Evolutionary conservation across 805 yeast species (phyloP).

Genomic region (Nakazawaea ambrosiae): DNA sequence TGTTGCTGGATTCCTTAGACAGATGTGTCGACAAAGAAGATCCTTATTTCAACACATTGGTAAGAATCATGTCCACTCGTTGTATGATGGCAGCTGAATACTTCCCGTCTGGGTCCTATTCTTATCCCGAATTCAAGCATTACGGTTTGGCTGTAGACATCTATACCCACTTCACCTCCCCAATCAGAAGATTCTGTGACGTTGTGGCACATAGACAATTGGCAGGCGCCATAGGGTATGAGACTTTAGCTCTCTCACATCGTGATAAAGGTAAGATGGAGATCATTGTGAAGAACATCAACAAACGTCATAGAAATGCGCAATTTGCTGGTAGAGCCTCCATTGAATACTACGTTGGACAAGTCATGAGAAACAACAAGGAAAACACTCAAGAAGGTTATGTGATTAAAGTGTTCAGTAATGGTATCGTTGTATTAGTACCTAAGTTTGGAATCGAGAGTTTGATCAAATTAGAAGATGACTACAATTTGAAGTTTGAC

Average conservation of each 20-base stretch:
- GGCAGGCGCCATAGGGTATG: slow-evolving; percentile 97
- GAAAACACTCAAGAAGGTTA: slow-evolving; percentile 83
- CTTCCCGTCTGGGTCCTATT: slow-evolving; percentile 83
- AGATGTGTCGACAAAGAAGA: slow-evolving; percentile 77
- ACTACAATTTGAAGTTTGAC: slow-evolving; percentile 54
- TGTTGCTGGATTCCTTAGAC: slow-evolving; percentile 90
- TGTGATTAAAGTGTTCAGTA: slow-evolving; percentile 84
- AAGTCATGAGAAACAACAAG: slow-evolving; percentile 76
- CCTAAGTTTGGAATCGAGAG: slow-evolving; percentile 97
- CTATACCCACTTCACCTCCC: slow-evolving; percentile 97
- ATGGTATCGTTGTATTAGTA: slow-evolving; percentile 90
- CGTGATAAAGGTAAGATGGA: slow-evolving; percentile 91
- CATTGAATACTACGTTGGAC: slow-evolving; percentile 96
- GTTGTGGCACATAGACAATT: slow-evolving; percentile 95
- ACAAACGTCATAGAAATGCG: slow-evolving; percentile 92
- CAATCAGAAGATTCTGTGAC: slow-evolving; percentile 97
- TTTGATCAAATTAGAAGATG: slow-evolving; percentile 74
- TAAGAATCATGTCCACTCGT: slow-evolving; percentile 95
- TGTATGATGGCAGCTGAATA: slow-evolving; percentile 99
- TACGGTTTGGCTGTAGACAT: slow-evolving; percentile 97
- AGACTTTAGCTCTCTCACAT: slow-evolving; percentile 70
- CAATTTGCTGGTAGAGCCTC: slow-evolving; percentile 99
- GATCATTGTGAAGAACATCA: slow-evolving; percentile 78
- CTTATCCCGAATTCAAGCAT: slow-evolving; percentile 89
- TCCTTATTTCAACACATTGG: slow-evolving; percentile 85